Evolutionary conservation across 2,329 filamentous ascomycete species (phyloP), one percentile per base, ranked within the genome.

Genomic region (Fusarium coffeatum): DNA sequence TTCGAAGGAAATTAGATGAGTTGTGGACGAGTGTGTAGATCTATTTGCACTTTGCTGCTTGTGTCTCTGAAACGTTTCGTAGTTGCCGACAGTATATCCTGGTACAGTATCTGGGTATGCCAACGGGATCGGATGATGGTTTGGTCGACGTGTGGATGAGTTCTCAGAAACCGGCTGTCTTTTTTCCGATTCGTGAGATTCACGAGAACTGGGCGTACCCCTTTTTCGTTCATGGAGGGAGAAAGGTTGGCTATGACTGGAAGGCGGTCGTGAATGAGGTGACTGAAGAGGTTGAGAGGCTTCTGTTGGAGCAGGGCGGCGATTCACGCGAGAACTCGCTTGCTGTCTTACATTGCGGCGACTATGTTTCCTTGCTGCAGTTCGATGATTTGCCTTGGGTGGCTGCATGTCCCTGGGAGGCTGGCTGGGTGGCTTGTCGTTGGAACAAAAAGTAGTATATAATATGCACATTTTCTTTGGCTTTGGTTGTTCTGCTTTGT

Each of bases 401-500:
- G 64, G 59, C 20, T 55, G 15, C 25, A 61, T 37, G 15, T 64
- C 32, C 22, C 32, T 23, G 15, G 64, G 64, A 30, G 64, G 49
- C 32, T 20, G 30, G 28, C 59, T 68, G n/a, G 68, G 68, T 11
- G 50, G 54, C 20, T 55, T 30, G 20, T 46, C 50, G 18, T 46
- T 41, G 12, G 68, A 71, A 32, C 68, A 71, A 40, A 71, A 71
- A 5, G 68, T 71, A 13, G 68, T 71, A 46, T 71, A 71, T 7
- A 71, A 28, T 15, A 58, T 61, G 22, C 54, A 66, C n/a, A 71
- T 56, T 42, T 71, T 71, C 25, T 51, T 71, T 23, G 50, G 46
- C 55, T 71, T 71, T 23, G 59, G 59, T 23, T 71, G 68, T 43
- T 71, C 68, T 15, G 65, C 23, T 18, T 72, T 74, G 27, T 64